Base-by-base conservation (phyloP, 192 early-diverging fungal genomes). In the Backusella psychrophila region DNA sequence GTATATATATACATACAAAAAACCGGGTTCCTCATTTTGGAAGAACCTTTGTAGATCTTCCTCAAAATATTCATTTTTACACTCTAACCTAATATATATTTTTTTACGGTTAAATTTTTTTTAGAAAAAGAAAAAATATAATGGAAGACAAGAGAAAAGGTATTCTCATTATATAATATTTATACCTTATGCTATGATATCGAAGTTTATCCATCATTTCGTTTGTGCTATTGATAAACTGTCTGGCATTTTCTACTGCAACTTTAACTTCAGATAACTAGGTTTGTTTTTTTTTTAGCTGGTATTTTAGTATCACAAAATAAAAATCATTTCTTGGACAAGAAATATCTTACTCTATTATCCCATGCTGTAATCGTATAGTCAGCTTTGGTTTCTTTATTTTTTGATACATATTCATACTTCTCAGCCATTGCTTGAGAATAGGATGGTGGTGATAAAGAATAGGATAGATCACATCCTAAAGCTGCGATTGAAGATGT, bases 121-220 rank as follows among this genome's bases (percentile, higher is more conserved):
- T 63, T 14, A 14, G 23, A 63, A 63, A 63, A 26, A 14, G 23
- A 17, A n/a, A 49, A 49, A 49, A 49, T n/a, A 49, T 49, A 49
- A 49, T n/a, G n/a, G 6, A n/a, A 6, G n/a, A 1, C 19, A n/a
- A 49, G 46, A 17, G 46, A 49, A 49, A 49, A 19, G 19, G 46
- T 49, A 49, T n/a, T 49, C 6, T 49, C 15, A 49, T 63, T 29
- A 63, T 63, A 29, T 63, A 1, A 1, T 53, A 53, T n/a, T 21
- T 23, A 63, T 63, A 63, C 56, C 56, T 63, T 63, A 63, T 63
- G 23, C 56, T 63, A 26, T 63, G 56, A 63, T 63, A 63, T 63
- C 56, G 56, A 29, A 63, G 23, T 63, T 63, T 63, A 63, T 63
- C 56, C 56, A 63, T 63, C 56, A 63, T 63, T 63, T 63, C 56